Base-by-base conservation (phyloP, 768 basidiomycete genomes). In the Pseudohyphozyma bogoriensis region DNA sequence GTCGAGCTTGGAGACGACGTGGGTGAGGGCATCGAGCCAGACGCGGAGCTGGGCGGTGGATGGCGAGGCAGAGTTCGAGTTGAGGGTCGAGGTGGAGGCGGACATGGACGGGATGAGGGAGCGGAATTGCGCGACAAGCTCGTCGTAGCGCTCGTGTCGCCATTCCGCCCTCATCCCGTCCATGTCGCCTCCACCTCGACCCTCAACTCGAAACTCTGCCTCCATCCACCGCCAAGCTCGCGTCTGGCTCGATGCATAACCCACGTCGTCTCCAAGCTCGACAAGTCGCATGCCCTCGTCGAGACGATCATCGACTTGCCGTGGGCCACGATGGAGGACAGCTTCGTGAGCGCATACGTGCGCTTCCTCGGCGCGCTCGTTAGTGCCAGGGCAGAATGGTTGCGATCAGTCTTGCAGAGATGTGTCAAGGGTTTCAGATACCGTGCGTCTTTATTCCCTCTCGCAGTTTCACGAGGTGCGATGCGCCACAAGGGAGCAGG, bases 291-390 rank as follows among this genome's bases (percentile, higher is more conserved):
- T 71, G 77, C 83, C 20, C 81, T 99, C 33, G 85, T 96, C 39
- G 83, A 91, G 63, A 89, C 91, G 18, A 82, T 97, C 59, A 78
- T 96, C 45, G 80, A 79, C 63, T 79, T 96, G 70, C 89, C 90
- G 16, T 99, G 95, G 95, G 85, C 87, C 20, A 87, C 83, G n/a
- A 82, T 89, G 74, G 73, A 73, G 31, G 91, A 93, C 70, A 76
- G 77, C 36, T 87, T 93, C 65, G 90, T 92, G 55, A 86, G 85
- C 74, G 83, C 85, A 7, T 96, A 93, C 75, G 85, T 85, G 40
- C 80, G 85, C 37, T 95, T 95, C 72, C 81, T 90, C 51, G 87
- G 89, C 31, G 88, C 92, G 78, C 82, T 99, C 42, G 81, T 93
- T 67, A 89, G 87, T 63, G 89, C 93, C 28, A 78, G 86, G 63